phyloP scores from a whole-genome alignment of 1,284 basidiomycete species.

The Leucoagaricus sp. region DNA sequence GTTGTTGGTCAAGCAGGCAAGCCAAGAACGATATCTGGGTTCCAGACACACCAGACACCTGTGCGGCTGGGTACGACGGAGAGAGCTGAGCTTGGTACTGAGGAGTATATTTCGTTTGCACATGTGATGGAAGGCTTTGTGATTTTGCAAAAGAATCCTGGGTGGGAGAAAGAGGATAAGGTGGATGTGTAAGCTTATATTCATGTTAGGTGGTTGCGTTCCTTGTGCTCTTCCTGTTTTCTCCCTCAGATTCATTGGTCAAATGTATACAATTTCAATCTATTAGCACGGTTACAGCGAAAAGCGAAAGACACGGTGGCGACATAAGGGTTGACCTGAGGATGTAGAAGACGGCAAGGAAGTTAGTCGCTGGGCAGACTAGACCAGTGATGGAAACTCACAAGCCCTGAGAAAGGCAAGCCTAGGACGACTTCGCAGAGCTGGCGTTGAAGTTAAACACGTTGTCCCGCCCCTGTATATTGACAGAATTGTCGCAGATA shows the following conservation, averaged over 20 bases:
- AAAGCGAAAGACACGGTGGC: too few species aligned
- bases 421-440: too few species aligned
- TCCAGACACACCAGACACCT: constrained; percentile 97
- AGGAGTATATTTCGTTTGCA: constrained; percentile 93
- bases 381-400: too few species aligned
- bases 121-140: constrained; percentile 91
- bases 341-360: too few species aligned
- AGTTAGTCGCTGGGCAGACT: too few species aligned
- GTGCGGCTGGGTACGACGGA: constrained; percentile 94
- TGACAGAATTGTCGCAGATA: too few species aligned
- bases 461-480: too few species aligned
- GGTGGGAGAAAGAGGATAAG: constrained; percentile 80
- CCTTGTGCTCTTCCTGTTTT: background rate
- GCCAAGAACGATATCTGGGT: constrained; percentile 89
- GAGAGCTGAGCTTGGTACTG: constrained; percentile 93
- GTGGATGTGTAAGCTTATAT: constrained; percentile 51
- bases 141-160: constrained; percentile 85
- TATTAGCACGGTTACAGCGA: constrained; percentile 18
- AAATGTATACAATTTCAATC: constrained; percentile 23
- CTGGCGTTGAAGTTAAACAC: too few species aligned
- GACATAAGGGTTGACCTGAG: too few species aligned
- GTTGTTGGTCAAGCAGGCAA: constrained; percentile 92
- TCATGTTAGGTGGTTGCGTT: background rate
- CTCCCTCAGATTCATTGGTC: background rate
- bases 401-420: too few species aligned